Base-by-base conservation (phyloP, 352 stramenopile species). In the Globisporangium cederbergense region DNA sequence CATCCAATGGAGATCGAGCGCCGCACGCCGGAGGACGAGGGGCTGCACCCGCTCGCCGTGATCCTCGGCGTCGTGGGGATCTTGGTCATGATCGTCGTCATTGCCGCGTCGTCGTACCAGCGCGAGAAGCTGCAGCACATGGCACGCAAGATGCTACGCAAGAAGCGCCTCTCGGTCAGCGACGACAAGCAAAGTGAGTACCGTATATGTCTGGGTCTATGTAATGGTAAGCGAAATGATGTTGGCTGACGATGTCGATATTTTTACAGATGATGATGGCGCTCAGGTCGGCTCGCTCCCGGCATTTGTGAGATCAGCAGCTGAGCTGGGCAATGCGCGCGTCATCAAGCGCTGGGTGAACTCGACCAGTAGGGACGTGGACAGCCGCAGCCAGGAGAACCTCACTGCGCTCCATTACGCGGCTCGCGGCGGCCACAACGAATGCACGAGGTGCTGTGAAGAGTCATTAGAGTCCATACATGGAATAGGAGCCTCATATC, bases 331-430 rank as follows among this genome's bases (percentile, higher is more conserved):
- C 66, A 94, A 92, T 45, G 79, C 78, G 32, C 85, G 85, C 51
- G 83, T 94, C 13, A 55, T 94, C 58, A 91, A 92, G 77, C 85
- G 85, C 60, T 94, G 85, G 85, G 78, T 91, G 22, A 76, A 88
- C 62, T 91, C 85, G 14, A 86, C 82, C 1, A 74, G 79, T 64
- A 64, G 71, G 36, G 81, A 92, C 62, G 60, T 94, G 14, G 80
- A 94, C 63, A 77, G 74, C 16, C 77, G 81, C 30, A 94, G 85
- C 67, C 34, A 52, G 2, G 85, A 94, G 69, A 94, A 94, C 70
- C 73, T 91, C 61, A 90, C 81, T n/a, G 85, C 83, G 43, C 66
- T 94, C 49, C 85, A 94, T 36, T 94, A 94, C 59, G 75, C 81
- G 3, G 74, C 86, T 18, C 81, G 85, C 11, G 78, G 83, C 54